Base-by-base conservation (phyloP, 108 stramenopile genomes). In the Mayamaea pseudoterrestris region DNA sequence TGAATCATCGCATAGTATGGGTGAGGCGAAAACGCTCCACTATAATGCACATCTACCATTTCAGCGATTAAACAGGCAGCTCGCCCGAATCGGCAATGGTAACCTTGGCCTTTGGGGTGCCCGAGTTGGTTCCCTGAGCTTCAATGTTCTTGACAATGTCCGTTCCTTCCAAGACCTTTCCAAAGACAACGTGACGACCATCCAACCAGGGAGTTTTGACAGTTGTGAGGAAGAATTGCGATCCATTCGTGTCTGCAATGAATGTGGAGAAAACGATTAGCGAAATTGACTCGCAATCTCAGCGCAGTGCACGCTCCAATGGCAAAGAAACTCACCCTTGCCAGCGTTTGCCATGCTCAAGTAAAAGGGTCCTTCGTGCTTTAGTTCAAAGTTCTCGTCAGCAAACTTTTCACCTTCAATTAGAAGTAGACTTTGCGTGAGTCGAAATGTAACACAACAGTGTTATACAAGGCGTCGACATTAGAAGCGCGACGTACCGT, bases 171-270 rank as follows among this genome's bases (percentile, higher is more conserved):
- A 93, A 53, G 11, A 97, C 94, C 53, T 88, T 90, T 48, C 98
- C 98, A 73, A 99, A 99, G 3, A 99, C 98, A 58, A 98, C 95
- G 50, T 96, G 95, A 49, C 55, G 47, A 21, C 68, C 48, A 61
- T 99, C 96, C 40, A 99, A 54, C 95, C 94, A 97, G 14, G 89
- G 70, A n/a, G 94, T 96, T 49, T 93, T 88, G 58, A 83, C 92
- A 45, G 93, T 95, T 25, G 94, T 97, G 61, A 97, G 93, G 70
- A 96, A 97, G 70, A 97, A 94, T 61, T 98, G 95, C 25, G 69
- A 82, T 61, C 96, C 93, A 54, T 90, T 93, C 50, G 79, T 83
- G 76, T 80, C 45, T 35, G n/a, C n/a, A n/a, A n/a, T n/a, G n/a
- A n/a, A n/a, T n/a, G n/a, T n/a, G n/a, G n/a, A n/a, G n/a, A n/a